Conservation (phyloP, 2,329 filamentous ascomycete genomes). For the Nemania diffusa region DNA sequence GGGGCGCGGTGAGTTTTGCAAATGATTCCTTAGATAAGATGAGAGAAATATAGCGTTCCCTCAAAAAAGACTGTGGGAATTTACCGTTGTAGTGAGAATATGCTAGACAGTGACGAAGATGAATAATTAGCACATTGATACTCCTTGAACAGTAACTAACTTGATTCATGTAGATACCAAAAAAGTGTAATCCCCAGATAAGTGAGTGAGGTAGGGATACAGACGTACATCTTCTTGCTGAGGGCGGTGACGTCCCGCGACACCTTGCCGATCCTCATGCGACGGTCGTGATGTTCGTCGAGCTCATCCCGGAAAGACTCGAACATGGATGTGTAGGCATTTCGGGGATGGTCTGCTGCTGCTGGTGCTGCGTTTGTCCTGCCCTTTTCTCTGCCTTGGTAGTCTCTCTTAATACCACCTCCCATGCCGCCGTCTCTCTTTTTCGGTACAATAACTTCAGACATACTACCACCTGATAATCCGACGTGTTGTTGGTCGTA, state of each 20-base stretch:
- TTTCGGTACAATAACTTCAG: conserved; percentile 44
- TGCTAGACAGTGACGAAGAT: conserved; percentile 59
- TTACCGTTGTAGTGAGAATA: conserved; percentile 85
- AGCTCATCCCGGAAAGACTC: conserved; percentile 85
- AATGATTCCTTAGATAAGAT: too few relatives aligned
- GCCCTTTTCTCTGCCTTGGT: conserved; percentile 61
- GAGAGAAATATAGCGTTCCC: background rate
- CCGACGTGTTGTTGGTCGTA: background rate
- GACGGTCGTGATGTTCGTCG: conserved; percentile 92
- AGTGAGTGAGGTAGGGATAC: background rate
- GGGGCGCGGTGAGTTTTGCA: background rate
- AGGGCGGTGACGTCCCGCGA: conserved; percentile 91
- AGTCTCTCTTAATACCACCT: conserved; percentile 65
- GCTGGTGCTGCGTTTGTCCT: conserved; percentile 34
- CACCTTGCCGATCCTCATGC: conserved; percentile 89
- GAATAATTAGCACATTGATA: conserved; percentile 19
- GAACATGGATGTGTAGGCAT: conserved; percentile 78
- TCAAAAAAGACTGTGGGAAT: background rate
- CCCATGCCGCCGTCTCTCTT: conserved; percentile 48
- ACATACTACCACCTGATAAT: conserved; percentile 33
- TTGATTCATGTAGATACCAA: conserved; percentile 43
- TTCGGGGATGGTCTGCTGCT: conserved; percentile 51
- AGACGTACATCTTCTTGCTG: conserved; percentile 90
- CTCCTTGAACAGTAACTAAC: background rate
- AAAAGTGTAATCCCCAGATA: background rate